Base-by-base conservation (phyloP, 208 protist species). In the Herpetomonas muscarum region DNA sequence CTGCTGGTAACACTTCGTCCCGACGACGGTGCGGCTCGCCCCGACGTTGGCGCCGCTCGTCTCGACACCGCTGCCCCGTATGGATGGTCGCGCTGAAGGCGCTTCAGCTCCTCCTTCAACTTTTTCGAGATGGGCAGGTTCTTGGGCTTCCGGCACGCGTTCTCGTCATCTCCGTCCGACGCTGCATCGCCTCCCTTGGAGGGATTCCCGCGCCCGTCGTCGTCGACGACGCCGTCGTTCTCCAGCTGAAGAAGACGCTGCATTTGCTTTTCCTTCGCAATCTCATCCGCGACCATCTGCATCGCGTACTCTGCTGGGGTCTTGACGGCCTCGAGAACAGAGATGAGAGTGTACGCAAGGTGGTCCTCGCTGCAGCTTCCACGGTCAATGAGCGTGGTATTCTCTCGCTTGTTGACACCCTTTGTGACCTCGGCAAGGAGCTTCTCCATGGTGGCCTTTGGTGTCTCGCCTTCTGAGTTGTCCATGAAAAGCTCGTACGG, bases 261-360 rank as follows among this genome's bases (percentile, higher is more conserved):
- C 81, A 94, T 94, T 55, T 94, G 88, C 57, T 85, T 87, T 53
- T 92, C 84, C 60, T 94, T 94, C 0, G 88, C 88, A 29, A 87
- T 81, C 48, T 92, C 85, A 63, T 94, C 88, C 0, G 88, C 85
- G n/a, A 92, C 88, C 21, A 94, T 69, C 53, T 92, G 88, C 77
- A 94, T 92, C 17, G 81, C 88, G 60, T 92, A 87, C 61, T 94
- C 88, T 1, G 85, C 85, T 7, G 72, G 76, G 21, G 67, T 53
- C 30, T 82, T 73, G 44, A 90, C 68, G 3, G 74, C 57, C 19
- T 76, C 71, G 42, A 91, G 67, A 36, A 94, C 58, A 17, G 59
- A 25, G 37, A 87, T 70, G 41, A 92, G 57, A 36, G 91, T 36
- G n/a, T 60, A 49, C 50, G 90, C 81, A 3, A 94, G 66, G 61